Evolutionary conservation across 2,329 filamentous ascomycete genomes (phyloP).

Genomic region (Pleurostoma richardsiae): DNA sequence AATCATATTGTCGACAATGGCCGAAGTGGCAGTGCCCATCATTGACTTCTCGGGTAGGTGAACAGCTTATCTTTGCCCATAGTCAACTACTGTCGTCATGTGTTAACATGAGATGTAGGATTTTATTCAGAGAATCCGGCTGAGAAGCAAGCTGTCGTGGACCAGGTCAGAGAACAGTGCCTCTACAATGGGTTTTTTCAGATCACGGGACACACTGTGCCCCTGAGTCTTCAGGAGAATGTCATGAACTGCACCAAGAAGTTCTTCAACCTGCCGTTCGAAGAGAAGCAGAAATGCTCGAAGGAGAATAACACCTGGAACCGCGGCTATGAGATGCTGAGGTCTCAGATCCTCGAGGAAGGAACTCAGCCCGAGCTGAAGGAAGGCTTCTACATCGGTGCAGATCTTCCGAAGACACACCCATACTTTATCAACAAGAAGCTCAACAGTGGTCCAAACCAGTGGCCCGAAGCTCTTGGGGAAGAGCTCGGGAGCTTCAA

Average conservation of each 20-base stretch:
- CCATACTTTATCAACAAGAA: slow-evolving; percentile 32
- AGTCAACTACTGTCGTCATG: background rate
- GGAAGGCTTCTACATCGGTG: slow-evolving; percentile 31
- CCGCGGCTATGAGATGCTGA: slow-evolving; percentile 40
- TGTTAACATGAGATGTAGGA: background rate
- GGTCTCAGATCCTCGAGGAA: slow-evolving; percentile 35
- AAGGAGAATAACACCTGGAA: slow-evolving; percentile 31
- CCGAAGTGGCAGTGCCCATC: background rate
- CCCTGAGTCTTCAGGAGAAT: slow-evolving; percentile 28
- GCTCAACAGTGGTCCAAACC: slow-evolving; percentile 32
- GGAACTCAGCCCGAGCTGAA: slow-evolving; percentile 37
- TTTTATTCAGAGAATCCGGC: slow-evolving; percentile 8
- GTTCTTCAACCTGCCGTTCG: slow-evolving; percentile 40
- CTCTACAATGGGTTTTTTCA: slow-evolving; percentile 48
- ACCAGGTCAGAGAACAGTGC: slow-evolving; percentile 34
- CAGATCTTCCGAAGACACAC: slow-evolving; percentile 31
- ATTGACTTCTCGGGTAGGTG: background rate
- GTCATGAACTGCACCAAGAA: slow-evolving; percentile 34
- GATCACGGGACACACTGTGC: slow-evolving; percentile 41
- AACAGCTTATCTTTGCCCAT: background rate
- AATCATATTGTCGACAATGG: background rate
- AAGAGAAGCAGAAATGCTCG: slow-evolving; percentile 34
- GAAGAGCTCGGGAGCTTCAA: slow-evolving; percentile 24
- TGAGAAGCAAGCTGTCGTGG: slow-evolving; percentile 20
- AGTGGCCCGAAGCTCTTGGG: slow-evolving; percentile 33